Percentiles rank a stretch among this genome's conserved stretches.
phyloP scores from a whole-genome alignment of 1,284 basidiomycete species.

The Ustilago vetiveriae region DNA sequence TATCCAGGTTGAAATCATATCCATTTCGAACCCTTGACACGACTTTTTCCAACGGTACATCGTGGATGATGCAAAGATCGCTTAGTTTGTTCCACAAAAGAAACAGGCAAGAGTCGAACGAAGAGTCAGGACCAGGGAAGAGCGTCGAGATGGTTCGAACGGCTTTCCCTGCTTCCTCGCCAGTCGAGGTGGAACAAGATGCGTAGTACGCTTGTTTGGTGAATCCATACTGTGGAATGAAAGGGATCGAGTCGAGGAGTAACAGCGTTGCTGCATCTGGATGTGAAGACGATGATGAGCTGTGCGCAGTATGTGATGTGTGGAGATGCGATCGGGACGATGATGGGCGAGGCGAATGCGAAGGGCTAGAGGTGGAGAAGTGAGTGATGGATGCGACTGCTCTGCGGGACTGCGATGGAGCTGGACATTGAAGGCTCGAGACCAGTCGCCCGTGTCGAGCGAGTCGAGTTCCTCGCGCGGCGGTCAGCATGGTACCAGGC shows the following conservation, averaged over 20 bases:
- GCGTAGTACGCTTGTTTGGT: constrained; percentile 13
- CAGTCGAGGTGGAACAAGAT: neutral
- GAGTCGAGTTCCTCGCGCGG: neutral
- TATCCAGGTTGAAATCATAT: neutral
- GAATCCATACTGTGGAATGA: constrained; percentile 23
- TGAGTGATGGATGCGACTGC: too few species aligned
- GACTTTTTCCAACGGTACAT: neutral
- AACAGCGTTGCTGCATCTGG: constrained; percentile 8
- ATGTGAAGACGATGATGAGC: neutral
- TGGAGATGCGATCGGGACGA: neutral
- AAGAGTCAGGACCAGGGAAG: constrained; percentile 19
- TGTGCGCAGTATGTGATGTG: neutral
- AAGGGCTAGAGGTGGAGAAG: too few species aligned
- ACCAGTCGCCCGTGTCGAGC: too few species aligned
- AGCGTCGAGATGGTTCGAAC: constrained; percentile 11
- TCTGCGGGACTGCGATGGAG: neutral
- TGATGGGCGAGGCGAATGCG: too few species aligned
- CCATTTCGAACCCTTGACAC: neutral
- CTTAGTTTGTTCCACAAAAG: constrained; percentile 15
- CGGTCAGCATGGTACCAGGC: neutral
- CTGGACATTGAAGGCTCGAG: too few species aligned
- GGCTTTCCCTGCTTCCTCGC: neutral
- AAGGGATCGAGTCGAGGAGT: constrained; percentile 8
- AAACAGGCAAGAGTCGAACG: constrained; percentile 15
- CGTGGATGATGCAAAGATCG: constrained; percentile 11